A percentile compares a stretch with the other conserved stretches of the same genome.
These are phyloP conservation scores for Kluyveromyces sp. DNA, from an alignment of 1,139 yeast species.

Conservation along the genomic window DNA sequence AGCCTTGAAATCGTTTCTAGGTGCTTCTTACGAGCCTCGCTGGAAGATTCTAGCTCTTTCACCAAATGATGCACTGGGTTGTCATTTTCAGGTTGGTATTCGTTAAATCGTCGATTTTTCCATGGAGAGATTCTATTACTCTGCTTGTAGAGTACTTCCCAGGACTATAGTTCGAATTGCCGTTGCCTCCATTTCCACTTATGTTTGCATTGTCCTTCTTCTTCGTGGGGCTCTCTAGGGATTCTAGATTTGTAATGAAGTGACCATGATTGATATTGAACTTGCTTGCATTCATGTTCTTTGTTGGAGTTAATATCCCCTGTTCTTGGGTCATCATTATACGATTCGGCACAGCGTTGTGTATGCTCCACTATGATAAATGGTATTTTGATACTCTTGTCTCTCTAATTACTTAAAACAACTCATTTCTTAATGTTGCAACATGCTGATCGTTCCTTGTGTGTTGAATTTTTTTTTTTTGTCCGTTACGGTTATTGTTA, in stretches of 20 bases:
- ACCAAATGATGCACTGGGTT: conserved; percentile 39
- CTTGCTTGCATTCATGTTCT: conserved; percentile 7
- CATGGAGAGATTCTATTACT: conserved; percentile 53
- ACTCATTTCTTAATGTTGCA: no score
- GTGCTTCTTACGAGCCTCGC: conserved; percentile 48
- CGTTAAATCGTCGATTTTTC: conserved; percentile 48
- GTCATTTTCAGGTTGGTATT: conserved; percentile 43
- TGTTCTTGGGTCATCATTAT: conserved; percentile 1
- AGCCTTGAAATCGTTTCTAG: conserved; percentile 62
- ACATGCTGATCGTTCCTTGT: no score
- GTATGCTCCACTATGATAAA: neutral
- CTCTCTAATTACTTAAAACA: no score
- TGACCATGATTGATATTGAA: conserved; percentile 21
- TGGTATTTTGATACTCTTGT: neutral
- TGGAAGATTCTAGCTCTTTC: conserved; percentile 41
- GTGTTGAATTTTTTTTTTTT: no score
- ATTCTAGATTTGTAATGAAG: conserved; percentile 18
- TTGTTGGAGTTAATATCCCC: conserved; percentile 1
- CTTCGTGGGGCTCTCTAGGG: conserved; percentile 7
- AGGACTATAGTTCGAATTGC: neutral
- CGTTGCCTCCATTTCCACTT: no score
- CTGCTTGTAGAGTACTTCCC: conserved; percentile 32
- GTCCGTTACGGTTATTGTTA: no score
- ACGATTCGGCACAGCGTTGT: neutral
- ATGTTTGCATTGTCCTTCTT: neutral